Evolutionary conservation across 2,329 filamentous ascomycete species (phyloP), one percentile per base, ranked within the genome.

Genomic region (Talaromyces amestolkiae): DNA sequence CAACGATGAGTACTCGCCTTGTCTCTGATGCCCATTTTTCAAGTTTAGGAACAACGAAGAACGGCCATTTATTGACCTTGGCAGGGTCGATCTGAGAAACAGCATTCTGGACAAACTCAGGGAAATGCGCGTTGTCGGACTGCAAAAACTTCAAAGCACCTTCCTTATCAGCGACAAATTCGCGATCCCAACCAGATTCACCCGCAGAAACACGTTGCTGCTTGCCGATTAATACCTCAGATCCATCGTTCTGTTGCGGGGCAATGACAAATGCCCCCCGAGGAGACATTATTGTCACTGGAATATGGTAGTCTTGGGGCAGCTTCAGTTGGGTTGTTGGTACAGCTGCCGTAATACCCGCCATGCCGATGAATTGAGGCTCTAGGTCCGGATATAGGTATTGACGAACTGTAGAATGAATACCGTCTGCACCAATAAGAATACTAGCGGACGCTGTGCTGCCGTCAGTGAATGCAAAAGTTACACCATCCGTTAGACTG

Each of bases 351-450:
- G 59, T 66, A 61, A 78, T 72, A 1, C 73, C 76, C 31, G 72
- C 78, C 24, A 73, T 78, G 41, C 78, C 77, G 1, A 81, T 82
- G 70, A 85, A 88, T 1, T 74, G 77, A 0, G 86, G 82, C 37
- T 79, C 71, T 1, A 84, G 68, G 0, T 81, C 77, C 0, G 85
- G 83, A 54, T 82, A 78, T 0, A 89, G 75, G 53, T 86, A 81
- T 4, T 75, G 77, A 3, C 85, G 80, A 0, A 88, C 83, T 0
- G 75, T 77, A 0, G 85, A 87, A 70, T 88, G 84, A 59, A 88
- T 88, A 0, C 86, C 86, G 65, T 89, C 86, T 0, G 85, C 84
- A 0, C 85, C 86, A 17, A 88, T 76, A 0, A 89, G 79, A 13
- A 85, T 70, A 2, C 74, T 69, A 0, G 83, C 82, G 0, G 69